Evolutionary conservation across 2,329 filamentous ascomycete genomes (phyloP), one percentile per base, ranked within the genome.

Genomic region (Calonectria multiphialidica): DNA sequence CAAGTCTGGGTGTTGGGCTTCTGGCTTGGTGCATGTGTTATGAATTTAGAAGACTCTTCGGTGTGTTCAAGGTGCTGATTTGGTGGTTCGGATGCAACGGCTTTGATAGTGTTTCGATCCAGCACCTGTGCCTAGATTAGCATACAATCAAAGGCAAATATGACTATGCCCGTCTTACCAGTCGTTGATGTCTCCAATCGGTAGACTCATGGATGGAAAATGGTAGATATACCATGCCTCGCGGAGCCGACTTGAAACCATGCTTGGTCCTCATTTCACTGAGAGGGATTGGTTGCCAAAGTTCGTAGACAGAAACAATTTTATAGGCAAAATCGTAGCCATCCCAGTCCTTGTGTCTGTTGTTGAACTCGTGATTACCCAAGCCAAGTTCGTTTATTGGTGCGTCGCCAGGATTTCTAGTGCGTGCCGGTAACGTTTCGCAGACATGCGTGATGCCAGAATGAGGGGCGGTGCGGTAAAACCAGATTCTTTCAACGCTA

Each of bases 291-390:
- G 28, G 23, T 2, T 64, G 23, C 6, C 23, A 23, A 18, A 47
- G 35, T 33, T 80, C 66, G 33, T 78, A 81, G 9, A 79, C 78
- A 0, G 72, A 75, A 0, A 71, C 66, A 2, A 82, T 76, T 9
- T 74, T 68, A 68, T 81, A 82, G 1, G 80, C 80, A 4, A 71
- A 82, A 28, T 82, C 75, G 16, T 80, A 81, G 3, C 76, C 77
- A 1, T 79, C 68, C 70, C 79, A 82, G 42, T 79, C 79, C 0
- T 63, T 8, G 15, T 80, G 64, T 0, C 68, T 64, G 5, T 61
- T 59, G 21, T 81, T 82, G 69, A 76, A 82, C 3, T 81, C 79
- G 1, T 66, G 65, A 42, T 82, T 82, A 0, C 79, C 78, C 0
- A 80, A 55, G 0, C 80, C 78, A 25, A 76, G 62, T 66, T 78